A percentile compares a stretch with the other conserved stretches of the same genome.
Evolutionary conservation across 768 basidiomycete species (phyloP).

Genomic region (Phanerochaete carnosa): DNA sequence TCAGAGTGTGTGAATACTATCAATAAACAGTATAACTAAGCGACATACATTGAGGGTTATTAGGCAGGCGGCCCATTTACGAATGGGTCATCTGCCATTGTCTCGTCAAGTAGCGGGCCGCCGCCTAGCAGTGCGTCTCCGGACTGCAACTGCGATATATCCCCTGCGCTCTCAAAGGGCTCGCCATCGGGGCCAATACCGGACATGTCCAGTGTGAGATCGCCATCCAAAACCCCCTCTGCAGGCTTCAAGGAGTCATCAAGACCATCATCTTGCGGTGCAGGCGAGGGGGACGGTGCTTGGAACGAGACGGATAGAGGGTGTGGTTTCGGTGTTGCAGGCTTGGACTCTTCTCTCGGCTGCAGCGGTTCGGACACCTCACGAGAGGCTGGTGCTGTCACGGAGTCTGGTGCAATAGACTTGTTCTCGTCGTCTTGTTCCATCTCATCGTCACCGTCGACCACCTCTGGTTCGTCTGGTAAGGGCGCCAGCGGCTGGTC

Average conservation of each 20-base stretch:
- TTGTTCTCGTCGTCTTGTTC: constrained; percentile 58
- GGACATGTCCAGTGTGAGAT: constrained; percentile 60
- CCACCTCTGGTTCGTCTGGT: constrained; percentile 72
- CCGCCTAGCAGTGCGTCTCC: constrained; percentile 56
- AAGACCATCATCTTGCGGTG: constrained; percentile 40
- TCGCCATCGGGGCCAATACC: constrained; percentile 64
- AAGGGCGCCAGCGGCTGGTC: constrained; percentile 81
- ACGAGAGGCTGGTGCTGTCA: constrained; percentile 24
- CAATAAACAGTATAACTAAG: not conserved
- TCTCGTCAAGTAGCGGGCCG: constrained; percentile 50
- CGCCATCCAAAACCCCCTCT: constrained; percentile 41
- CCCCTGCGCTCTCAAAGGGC: constrained; percentile 47
- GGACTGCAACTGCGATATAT: constrained; percentile 54
- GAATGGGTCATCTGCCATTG: constrained; percentile 54
- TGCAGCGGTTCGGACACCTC: constrained; percentile 36
- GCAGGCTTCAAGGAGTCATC: constrained; percentile 56
- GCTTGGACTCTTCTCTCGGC: constrained; percentile 53
- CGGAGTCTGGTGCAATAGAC: constrained; percentile 38
- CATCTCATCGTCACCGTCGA: constrained; percentile 73
- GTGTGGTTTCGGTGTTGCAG: constrained; percentile 67
- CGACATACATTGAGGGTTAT: not conserved
- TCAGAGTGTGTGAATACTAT: not conserved
- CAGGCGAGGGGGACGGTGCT: constrained; percentile 35
- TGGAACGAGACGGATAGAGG: constrained; percentile 52
- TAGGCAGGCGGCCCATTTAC: not conserved